These are phyloP conservation scores for Candida incommunis DNA, from an alignment of 805 yeast species.

Conservation along the genomic window DNA sequence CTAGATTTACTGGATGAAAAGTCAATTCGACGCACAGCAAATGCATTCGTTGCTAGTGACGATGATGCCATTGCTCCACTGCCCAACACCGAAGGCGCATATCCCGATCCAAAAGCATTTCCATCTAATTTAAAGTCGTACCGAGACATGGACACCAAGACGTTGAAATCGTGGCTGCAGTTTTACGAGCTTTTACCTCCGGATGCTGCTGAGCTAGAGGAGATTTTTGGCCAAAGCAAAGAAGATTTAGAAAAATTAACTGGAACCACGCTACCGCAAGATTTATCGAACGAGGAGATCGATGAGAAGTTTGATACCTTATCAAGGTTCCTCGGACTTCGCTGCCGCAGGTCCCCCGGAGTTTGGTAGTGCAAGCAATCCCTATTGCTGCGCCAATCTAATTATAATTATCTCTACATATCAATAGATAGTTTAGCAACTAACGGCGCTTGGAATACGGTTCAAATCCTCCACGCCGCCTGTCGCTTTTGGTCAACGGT, in stretches of 20 bases:
- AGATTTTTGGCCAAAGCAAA: slow-evolving; percentile 24
- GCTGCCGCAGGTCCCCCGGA: slow-evolving; percentile 4
- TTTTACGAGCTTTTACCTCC: slow-evolving; percentile 73
- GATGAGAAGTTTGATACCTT: slow-evolving; percentile 3
- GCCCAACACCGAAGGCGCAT: slow-evolving; percentile 68
- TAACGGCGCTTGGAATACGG: too few species aligned
- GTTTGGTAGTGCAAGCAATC: too few species aligned
- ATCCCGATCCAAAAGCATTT: slow-evolving; percentile 43
- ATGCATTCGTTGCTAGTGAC: slow-evolving; percentile 33
- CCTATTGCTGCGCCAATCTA: too few species aligned
- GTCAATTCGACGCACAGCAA: slow-evolving; percentile 54
- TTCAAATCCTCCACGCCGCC: background rate
- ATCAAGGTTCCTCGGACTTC: slow-evolving; percentile 5
- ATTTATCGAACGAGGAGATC: slow-evolving; percentile 6
- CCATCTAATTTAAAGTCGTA: slow-evolving; percentile 49
- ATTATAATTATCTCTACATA: too few species aligned
- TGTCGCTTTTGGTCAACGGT: background rate
- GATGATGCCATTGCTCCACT: slow-evolving; percentile 47
- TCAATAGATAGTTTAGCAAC: too few species aligned
- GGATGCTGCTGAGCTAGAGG: slow-evolving; percentile 37
- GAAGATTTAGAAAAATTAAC: background rate
- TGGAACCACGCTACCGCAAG: background rate
- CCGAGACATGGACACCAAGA: slow-evolving; percentile 28
- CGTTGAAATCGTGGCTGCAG: slow-evolving; percentile 41
- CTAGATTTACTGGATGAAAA: slow-evolving; percentile 64